These are phyloP conservation scores for Cyamopsis tetragonoloba DNA, from an alignment of 306 rosid species.

Conservation along the genomic window DNA sequence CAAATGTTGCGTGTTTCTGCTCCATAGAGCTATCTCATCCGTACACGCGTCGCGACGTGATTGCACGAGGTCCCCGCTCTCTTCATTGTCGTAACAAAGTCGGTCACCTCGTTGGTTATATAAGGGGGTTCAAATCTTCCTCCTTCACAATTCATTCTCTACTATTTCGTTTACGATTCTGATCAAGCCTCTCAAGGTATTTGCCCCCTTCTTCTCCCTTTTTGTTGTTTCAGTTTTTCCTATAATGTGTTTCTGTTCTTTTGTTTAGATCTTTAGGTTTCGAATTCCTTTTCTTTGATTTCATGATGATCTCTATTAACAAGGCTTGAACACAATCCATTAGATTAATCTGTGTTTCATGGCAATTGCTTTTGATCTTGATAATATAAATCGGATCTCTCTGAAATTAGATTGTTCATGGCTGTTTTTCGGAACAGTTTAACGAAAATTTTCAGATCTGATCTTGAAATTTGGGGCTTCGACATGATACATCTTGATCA, in stretches of 20 bases:
- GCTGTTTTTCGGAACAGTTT: background rate
- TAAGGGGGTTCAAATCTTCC: background rate
- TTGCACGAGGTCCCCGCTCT: background rate
- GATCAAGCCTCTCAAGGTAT: slow-evolving; percentile 10
- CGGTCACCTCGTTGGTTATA: background rate
- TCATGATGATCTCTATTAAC: no score
- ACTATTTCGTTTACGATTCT: background rate
- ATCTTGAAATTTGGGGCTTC: background rate
- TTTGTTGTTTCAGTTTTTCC: background rate
- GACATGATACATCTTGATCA: no score
- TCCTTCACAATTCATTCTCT: background rate
- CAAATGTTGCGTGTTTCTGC: slow-evolving; percentile 8
- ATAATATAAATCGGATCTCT: no score
- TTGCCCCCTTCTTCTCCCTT: background rate
- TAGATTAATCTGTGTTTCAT: no score
- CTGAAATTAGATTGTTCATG: no score
- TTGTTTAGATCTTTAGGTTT: background rate
- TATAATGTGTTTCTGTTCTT: background rate
- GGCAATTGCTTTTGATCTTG: no score
- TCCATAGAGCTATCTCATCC: background rate
- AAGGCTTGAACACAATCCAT: no score
- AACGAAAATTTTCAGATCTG: background rate
- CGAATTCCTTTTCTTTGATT: background rate
- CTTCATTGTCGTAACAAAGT: background rate
- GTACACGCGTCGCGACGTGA: background rate